Evolutionary conservation across 129 eudicot genomes (phyloP), one percentile per base, ranked within the genome.

Genomic region (Lonicera japonica): DNA sequence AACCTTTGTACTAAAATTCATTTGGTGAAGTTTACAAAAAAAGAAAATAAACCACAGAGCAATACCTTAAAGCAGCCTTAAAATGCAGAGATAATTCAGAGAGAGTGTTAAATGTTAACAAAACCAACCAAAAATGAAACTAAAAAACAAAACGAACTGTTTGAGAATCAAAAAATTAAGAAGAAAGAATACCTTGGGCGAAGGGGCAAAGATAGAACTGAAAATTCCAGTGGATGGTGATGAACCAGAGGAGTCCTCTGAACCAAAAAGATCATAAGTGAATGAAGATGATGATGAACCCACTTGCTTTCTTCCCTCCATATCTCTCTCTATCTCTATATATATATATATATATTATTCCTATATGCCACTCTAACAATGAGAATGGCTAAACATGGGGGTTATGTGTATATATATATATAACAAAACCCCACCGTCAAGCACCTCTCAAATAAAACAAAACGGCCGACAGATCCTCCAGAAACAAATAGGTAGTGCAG

Each of bases 221-320:
- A 87, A 87, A 66, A 83, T 66, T 63, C 73, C 70, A 29, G 36
- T 1, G 36, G 36, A 29, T 29, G 95, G 69, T 43, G 90, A 77
- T 0, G 81, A 24, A 18, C 65, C 69, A 63, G 75, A 63, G 34
- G 80, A 71, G 11, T 81, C 84, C 64, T 77, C 83, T 18, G 85
- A 68, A 58, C 91, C 90, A 46, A 87, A 83, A 61, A 87, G 95
- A 38, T 83, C 86, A 75, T 77, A 56, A 54, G 83, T 66, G 11
- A 81, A 79, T 1, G 95, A 86, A 29, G 82, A 67, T 0, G 73
- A 29, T 29, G 82, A 71, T 46, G 82, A 73, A 34, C 54, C 67
- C 21, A 63, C 15, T 63, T 77, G 64, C 60, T 83, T 83, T 60
- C 71, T 69, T 6, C 61, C 70, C 53, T 81, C 94, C 94, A 75